These are phyloP conservation scores for Solanum sitiens DNA, from an alignment of 257 asterid species.

Conservation along the genomic window DNA sequence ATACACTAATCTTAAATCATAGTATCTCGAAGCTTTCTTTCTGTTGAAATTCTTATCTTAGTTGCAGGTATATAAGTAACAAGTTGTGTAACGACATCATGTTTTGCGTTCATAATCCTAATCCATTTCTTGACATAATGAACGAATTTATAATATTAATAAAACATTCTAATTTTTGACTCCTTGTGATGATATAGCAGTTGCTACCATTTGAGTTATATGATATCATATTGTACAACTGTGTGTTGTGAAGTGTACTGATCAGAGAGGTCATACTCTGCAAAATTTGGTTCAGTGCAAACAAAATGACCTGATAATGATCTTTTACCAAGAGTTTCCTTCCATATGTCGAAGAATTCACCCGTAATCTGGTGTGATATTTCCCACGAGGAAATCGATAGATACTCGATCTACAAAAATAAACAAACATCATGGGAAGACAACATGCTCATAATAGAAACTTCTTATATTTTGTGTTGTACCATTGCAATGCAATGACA, in stretches of 20 bases:
- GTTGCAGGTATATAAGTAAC: background rate
- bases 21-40: background rate
- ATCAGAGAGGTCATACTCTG: constrained; percentile 62
- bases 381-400: constrained; percentile 75
- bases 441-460: background rate
- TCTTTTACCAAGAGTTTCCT: constrained; percentile 66
- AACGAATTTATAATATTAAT: background rate
- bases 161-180: too few relatives aligned
- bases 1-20: background rate
- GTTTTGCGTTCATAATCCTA: background rate
- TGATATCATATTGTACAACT: constrained; percentile 70
- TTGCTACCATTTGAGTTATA: constrained; percentile 51
- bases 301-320: constrained; percentile 82
- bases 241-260: constrained; percentile 69
- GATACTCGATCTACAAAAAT: background rate
- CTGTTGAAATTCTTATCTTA: background rate
- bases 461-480: background rate
- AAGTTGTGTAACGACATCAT: background rate
- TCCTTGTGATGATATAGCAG: too few relatives aligned
- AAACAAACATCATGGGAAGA: background rate
- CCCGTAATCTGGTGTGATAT: constrained; percentile 75
- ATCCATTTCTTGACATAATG: too few relatives aligned
- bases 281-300: constrained; percentile 69
- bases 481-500: background rate
- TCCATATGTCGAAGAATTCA: constrained; percentile 78